Conservation (phyloP, 2,329 filamentous ascomycete species). For the Trichophyton mentagrophytes region DNA sequence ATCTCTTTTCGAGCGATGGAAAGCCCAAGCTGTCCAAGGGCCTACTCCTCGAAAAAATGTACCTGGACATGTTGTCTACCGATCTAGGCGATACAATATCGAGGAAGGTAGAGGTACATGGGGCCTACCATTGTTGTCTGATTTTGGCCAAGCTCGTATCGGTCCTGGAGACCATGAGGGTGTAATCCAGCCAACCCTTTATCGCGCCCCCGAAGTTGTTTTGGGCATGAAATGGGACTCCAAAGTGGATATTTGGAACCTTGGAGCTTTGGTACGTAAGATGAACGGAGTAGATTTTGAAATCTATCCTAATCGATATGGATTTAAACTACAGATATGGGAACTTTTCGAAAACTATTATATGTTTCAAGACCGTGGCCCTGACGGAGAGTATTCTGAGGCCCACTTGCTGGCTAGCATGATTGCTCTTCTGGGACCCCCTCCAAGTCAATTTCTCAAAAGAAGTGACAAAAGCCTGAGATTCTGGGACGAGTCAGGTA, state of each 20-base stretch:
- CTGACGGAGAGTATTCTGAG: conserved; percentile 7
- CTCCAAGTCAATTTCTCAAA: conserved; percentile 26
- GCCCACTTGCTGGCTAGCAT: conserved; percentile 35
- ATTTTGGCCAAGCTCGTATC: conserved; percentile 19
- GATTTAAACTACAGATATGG: too few species aligned
- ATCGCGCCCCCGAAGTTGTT: conserved; percentile 22
- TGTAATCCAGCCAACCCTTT: conserved; percentile 28
- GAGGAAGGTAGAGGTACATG: conserved; percentile 2
- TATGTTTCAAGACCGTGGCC: conserved; percentile 14
- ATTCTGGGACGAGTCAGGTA: conserved; percentile 9
- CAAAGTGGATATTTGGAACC: conserved; percentile 24
- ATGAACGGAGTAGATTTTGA: too few species aligned
- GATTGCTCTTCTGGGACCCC: conserved; percentile 34
- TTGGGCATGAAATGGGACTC: conserved; percentile 19
- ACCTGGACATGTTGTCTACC: conserved; percentile 16
- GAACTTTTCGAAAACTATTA: conserved; percentile 10
- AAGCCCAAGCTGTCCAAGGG: conserved; percentile 15
- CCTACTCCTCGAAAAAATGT: conserved; percentile 16
- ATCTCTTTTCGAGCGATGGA: conserved; percentile 15
- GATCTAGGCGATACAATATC: conserved; percentile 13
- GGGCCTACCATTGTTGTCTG: conserved; percentile 13
- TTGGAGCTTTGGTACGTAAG: conserved; percentile 17
- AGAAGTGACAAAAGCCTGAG: conserved; percentile 15
- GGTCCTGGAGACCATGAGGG: conserved; percentile 25
- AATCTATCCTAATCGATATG: too few species aligned